Evolutionary conservation across 345 rosid genomes (phyloP).

Genomic region (Bretschneidera sinensis): DNA sequence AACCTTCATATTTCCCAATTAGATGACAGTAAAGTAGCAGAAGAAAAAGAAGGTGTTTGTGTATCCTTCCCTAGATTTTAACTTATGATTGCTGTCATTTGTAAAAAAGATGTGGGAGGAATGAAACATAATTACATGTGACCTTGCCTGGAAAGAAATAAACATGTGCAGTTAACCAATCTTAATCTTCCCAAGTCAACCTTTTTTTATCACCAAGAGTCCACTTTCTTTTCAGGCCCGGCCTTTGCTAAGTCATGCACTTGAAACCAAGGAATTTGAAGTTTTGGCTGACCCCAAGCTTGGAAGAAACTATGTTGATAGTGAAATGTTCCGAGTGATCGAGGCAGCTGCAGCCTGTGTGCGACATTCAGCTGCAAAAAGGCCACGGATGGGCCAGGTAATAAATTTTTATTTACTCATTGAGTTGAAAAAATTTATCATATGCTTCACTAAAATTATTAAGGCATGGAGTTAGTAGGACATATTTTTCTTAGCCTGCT

Average conservation of each 20-base stretch:
- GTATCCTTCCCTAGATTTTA: no score
- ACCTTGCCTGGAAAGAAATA: background rate
- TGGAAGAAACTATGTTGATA: constrained; percentile 47
- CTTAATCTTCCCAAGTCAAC: background rate
- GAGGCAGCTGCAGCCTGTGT: constrained; percentile 93
- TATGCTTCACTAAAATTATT: background rate
- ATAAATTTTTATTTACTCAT: background rate
- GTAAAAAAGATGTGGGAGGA: background rate
- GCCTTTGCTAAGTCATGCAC: constrained; percentile 70
- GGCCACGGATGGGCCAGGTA: constrained; percentile 97
- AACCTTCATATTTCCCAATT: no score
- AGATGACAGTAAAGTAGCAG: no score
- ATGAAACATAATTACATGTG: background rate
- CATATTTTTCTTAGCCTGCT: constrained; percentile 8
- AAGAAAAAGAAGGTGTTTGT: background rate
- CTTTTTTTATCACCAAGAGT: background rate
- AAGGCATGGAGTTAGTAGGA: background rate
- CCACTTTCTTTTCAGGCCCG: constrained; percentile 56
- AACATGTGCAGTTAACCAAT: background rate
- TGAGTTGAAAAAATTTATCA: background rate
- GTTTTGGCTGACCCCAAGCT: constrained; percentile 75
- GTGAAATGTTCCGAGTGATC: constrained; percentile 76
- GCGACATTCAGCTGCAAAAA: constrained; percentile 80
- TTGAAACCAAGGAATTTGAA: constrained; percentile 54
- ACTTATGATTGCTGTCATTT: background rate